Evolutionary conservation across 2,329 filamentous ascomycete genomes (phyloP).

Genomic region (Pestalotiopsis sp.): DNA sequence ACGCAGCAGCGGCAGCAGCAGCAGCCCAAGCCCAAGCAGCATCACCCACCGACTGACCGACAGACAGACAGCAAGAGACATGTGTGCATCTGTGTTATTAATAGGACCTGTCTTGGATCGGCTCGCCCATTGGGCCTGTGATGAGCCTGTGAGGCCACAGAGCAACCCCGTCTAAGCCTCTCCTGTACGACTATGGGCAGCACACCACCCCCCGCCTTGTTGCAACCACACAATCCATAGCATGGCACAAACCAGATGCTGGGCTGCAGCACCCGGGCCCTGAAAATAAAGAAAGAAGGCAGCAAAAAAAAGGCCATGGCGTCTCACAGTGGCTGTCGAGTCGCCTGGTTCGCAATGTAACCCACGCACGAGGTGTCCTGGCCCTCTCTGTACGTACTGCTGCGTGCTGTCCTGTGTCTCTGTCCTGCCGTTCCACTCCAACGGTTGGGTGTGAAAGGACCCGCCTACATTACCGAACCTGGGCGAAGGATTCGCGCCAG

Average conservation of each 20-base stretch:
- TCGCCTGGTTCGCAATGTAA: neutral
- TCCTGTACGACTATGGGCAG: constrained; percentile 5
- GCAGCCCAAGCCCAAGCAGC: neutral
- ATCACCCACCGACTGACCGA: neutral
- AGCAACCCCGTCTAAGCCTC: constrained; percentile 10
- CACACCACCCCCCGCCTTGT: neutral
- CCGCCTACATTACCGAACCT: constrained; percentile 9
- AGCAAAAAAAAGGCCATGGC: constrained; percentile 2
- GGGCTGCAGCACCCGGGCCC: neutral
- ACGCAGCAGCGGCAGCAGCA: neutral
- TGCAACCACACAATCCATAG: neutral
- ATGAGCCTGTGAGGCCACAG: neutral
- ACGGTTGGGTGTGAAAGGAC: constrained; percentile 13
- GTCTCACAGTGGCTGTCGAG: neutral
- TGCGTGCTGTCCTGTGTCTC: neutral
- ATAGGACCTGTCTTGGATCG: constrained; percentile 7
- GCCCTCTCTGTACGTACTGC: neutral
- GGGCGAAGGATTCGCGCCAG: constrained; percentile 11
- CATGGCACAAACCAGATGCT: neutral
- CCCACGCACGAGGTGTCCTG: constrained; percentile 10
- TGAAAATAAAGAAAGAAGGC: neutral
- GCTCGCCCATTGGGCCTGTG: neutral
- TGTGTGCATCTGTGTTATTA: constrained; percentile 3
- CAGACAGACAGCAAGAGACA: neutral
- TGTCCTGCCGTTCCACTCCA: constrained; percentile 6